phyloP scores from a whole-genome alignment of 2,329 filamentous ascomycete genomes.

The Fusarium scirpi region DNA sequence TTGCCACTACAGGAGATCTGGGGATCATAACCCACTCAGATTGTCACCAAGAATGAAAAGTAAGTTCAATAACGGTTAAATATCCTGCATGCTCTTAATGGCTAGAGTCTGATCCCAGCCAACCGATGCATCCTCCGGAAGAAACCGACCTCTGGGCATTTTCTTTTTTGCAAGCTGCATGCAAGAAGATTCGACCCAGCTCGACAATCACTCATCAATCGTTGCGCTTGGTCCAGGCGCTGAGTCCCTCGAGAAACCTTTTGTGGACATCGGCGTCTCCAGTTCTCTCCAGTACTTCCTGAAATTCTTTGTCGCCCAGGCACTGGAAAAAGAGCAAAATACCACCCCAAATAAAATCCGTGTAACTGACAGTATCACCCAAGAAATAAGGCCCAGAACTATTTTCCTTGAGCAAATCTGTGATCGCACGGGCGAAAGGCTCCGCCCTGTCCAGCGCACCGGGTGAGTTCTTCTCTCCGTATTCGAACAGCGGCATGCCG shows the following conservation, averaged over 20 bases:
- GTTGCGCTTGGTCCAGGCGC: constrained; percentile 28
- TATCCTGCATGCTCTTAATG: background rate
- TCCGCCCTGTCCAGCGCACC: constrained; percentile 29
- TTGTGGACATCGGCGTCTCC: constrained; percentile 14
- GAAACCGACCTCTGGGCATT: too few species aligned
- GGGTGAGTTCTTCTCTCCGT: constrained; percentile 21
- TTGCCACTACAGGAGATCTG: background rate
- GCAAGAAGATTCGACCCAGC: background rate
- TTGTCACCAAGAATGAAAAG: background rate
- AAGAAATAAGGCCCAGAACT: constrained; percentile 69
- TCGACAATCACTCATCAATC: background rate
- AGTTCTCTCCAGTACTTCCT: constrained; percentile 24
- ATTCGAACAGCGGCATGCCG: constrained; percentile 32
- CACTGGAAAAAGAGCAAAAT: constrained; percentile 56
- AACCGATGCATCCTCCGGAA: background rate
- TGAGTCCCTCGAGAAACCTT: constrained; percentile 18
- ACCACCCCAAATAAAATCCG: constrained; percentile 67
- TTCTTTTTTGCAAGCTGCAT: background rate
- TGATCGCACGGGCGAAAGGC: constrained; percentile 26
- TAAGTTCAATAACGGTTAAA: background rate
- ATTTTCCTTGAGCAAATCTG: constrained; percentile 20
- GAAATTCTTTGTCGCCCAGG: constrained; percentile 26
- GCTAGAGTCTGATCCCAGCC: background rate
- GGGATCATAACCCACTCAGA: background rate
- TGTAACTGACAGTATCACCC: constrained; percentile 65